Base-by-base conservation (phyloP, 331 rosid genomes). In the Saraca asoca region DNA sequence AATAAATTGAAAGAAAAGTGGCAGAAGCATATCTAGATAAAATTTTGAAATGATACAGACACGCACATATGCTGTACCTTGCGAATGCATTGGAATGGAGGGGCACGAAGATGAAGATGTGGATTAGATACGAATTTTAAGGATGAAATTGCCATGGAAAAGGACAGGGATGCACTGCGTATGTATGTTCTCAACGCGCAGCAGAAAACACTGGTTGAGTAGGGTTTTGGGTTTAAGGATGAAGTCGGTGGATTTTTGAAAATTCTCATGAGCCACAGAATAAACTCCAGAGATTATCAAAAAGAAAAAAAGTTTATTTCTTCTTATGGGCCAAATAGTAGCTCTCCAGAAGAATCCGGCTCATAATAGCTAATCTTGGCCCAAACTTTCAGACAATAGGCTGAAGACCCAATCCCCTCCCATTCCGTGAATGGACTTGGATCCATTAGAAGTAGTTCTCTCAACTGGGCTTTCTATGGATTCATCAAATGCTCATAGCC, bases 111-210 rank as follows among this genome's bases (percentile, higher is more conserved):
- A 61, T 63, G 80, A 54, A 79, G 39, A 69, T 69, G 57, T 71
- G 86, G 74, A 46, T 77, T 79, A 86, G 75, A 81, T 0, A 75
- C 72, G 6, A 83, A 64, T 19, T 83, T 85, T 8, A 83, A 66
- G 58, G 79, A 69, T 4, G 83, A 58, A 41, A 81, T 79, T 64
- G 83, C 87, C 96, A 91, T 91, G 67, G 74, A 31, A 64, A 59
- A 15, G 46, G 60, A 66, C 44, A 46, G 24, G 53, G 71, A 8
- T 13, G 46, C 31, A 24, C 31, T 24, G 3, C 31, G 1, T 1
- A 24, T 24, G 31, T 1, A 24, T 24, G 3, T 1, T 3, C 3
- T 3, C 1, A 24, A 24, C 31, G 1, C 31, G 31, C 1, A 24
- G 31, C 31, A 24, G 31, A 39, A 14, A 59, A 7, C 9, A 51